Conservation (phyloP, 371 early-diverging fungal species). For the Mucor piriformis region DNA sequence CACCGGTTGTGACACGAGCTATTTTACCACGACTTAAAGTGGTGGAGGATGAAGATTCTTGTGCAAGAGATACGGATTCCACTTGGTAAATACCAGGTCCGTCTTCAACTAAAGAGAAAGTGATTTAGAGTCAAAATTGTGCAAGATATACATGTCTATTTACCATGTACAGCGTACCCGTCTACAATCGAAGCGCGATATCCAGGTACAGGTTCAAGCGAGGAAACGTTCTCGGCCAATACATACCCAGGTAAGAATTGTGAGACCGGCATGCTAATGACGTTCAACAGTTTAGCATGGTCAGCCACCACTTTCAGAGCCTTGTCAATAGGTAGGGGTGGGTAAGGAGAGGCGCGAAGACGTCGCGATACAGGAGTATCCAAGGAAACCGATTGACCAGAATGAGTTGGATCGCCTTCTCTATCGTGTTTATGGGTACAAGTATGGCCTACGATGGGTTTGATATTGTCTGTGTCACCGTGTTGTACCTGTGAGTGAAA, state of each 20-base stretch:
- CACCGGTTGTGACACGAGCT: slow-evolving; percentile 88
- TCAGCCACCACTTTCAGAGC: slow-evolving; percentile 65
- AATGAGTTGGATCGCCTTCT: slow-evolving; percentile 8
- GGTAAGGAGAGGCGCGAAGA: slow-evolving; percentile 80
- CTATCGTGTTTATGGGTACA: slow-evolving; percentile 25
- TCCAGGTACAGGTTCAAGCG: slow-evolving; percentile 80
- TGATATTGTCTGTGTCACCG: not conserved
- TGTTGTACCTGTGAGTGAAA: slow-evolving; percentile 19
- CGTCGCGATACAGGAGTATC: slow-evolving; percentile 66
- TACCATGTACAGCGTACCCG: slow-evolving; percentile 90
- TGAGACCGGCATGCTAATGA: slow-evolving; percentile 46
- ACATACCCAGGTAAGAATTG: slow-evolving; percentile 58
- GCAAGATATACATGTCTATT: not conserved
- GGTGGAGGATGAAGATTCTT: slow-evolving; percentile 22
- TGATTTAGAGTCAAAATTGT: no score
- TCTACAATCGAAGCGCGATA: slow-evolving; percentile 90
- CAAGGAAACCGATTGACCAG: slow-evolving; percentile 37
- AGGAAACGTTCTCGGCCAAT: slow-evolving; percentile 75
- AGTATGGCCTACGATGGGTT: no score
- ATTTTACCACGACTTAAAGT: slow-evolving; percentile 60
- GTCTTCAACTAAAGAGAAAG: slow-evolving; percentile 59
- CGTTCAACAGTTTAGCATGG: slow-evolving; percentile 36
- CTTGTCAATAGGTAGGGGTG: slow-evolving; percentile 71
- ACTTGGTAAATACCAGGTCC: slow-evolving; percentile 82
- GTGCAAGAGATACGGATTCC: slow-evolving; percentile 62